Conservation (phyloP, 2,329 filamentous ascomycete species). For the Aspergillus brasiliensis region DNA sequence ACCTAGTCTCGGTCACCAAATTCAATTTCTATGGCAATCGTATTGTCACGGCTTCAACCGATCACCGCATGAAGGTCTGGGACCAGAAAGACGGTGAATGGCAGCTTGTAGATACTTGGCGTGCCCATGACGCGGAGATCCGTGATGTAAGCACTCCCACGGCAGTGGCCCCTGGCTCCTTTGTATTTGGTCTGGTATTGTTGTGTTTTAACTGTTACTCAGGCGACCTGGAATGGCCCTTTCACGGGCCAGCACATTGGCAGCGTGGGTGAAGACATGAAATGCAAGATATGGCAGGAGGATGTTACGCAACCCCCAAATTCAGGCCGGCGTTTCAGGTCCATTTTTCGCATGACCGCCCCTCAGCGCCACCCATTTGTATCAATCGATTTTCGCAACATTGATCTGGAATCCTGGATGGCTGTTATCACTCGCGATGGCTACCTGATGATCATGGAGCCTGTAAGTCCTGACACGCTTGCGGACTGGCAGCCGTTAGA, state of each 20-base stretch:
- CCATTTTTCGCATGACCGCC: slow-evolving; percentile 62
- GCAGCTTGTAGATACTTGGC: slow-evolving; percentile 83
- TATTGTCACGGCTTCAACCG: slow-evolving; percentile 86
- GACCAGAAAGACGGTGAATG: slow-evolving; percentile 74
- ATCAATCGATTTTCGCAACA: slow-evolving; percentile 83
- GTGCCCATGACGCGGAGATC: slow-evolving; percentile 86
- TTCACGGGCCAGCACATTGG: slow-evolving; percentile 86
- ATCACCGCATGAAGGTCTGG: slow-evolving; percentile 91
- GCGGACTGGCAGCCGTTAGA: slow-evolving; percentile 75
- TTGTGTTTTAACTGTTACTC: slow-evolving; percentile 23
- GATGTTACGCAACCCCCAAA: slow-evolving; percentile 75
- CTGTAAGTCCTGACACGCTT: slow-evolving; percentile 79
- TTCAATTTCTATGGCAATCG: slow-evolving; percentile 93
- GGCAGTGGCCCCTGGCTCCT: slow-evolving; percentile 19
- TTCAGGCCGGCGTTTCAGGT: slow-evolving; percentile 78
- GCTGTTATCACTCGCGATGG: slow-evolving; percentile 84
- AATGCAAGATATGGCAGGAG: slow-evolving; percentile 90
- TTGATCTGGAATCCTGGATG: slow-evolving; percentile 80
- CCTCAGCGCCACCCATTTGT: slow-evolving; percentile 71
- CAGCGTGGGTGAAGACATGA: slow-evolving; percentile 85
- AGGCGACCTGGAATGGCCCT: slow-evolving; percentile 93
- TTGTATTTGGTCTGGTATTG: slow-evolving; percentile 17
- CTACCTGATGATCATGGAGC: slow-evolving; percentile 77
- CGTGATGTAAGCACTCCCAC: slow-evolving; percentile 66
- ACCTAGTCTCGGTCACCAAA: slow-evolving; percentile 79